Conservation (phyloP, 768 basidiomycete genomes). For the Phylloporus sp. region DNA sequence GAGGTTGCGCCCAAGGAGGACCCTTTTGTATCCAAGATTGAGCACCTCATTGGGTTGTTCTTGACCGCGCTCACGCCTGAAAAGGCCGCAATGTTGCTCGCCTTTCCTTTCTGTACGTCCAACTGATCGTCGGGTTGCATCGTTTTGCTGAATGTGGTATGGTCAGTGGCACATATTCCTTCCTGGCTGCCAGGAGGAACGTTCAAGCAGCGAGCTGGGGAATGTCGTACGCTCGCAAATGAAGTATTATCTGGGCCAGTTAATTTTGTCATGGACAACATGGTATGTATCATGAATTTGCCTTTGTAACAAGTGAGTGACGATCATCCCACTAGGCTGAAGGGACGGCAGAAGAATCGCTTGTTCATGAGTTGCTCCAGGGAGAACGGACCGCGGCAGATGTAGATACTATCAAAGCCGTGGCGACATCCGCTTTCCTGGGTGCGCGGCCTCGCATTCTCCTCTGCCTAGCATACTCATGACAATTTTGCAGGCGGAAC, state of each 20-base stretch:
- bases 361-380: conserved; percentile 21
- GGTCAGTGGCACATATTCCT: conserved; percentile 28
- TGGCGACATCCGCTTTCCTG: conserved; percentile 21
- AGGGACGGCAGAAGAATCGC: conserved; percentile 19
- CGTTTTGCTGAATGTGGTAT: not conserved
- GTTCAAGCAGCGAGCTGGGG: conserved; percentile 17
- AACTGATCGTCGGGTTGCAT: not conserved
- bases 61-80: conserved; percentile 15
- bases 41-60: conserved; percentile 12
- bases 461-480: not conserved
- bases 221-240: conserved; percentile 18
- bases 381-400: not conserved
- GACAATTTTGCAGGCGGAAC: conserved; percentile 16
- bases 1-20: conserved; percentile 23
- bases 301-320: not conserved
- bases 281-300: conserved; percentile 12
- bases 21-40: conserved; percentile 22
- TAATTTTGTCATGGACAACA: conserved; percentile 19
- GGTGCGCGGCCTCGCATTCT: conserved; percentile 13
- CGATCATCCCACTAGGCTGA: conserved; percentile 4
- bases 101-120: conserved; percentile 27
- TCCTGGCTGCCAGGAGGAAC: conserved; percentile 34
- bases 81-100: conserved; percentile 16
- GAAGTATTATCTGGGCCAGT: conserved; percentile 21
- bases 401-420: conserved; percentile 17